phyloP scores from a whole-genome alignment of 129 eudicot species.

The Pulicaria dysenterica region DNA sequence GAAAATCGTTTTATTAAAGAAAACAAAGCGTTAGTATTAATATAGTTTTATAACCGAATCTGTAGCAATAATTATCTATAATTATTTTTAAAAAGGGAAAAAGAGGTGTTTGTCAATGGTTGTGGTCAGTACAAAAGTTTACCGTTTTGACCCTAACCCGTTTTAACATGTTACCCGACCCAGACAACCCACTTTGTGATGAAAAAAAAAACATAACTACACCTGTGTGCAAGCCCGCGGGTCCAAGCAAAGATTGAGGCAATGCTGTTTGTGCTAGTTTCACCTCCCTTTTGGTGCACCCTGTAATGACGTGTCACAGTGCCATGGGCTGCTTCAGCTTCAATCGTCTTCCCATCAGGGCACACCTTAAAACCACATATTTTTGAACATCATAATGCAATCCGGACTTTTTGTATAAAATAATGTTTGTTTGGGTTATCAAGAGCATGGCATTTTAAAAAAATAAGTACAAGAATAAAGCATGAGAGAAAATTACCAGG shows the following conservation, averaged over 20 bases:
- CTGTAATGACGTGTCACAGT: slow-evolving; percentile 94
- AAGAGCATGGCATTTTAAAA: background rate
- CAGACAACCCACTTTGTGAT: background rate
- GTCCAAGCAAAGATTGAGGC: slow-evolving; percentile 99
- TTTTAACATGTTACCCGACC: too few species aligned
- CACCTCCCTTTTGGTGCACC: slow-evolving; percentile 96
- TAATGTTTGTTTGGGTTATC: background rate
- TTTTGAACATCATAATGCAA: background rate
- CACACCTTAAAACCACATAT: slow-evolving; percentile 59
- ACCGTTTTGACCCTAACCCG: too few species aligned
- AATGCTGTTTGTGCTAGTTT: slow-evolving; percentile 96
- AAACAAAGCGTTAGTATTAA: too few species aligned
- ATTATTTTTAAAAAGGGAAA: too few species aligned
- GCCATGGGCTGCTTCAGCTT: slow-evolving; percentile 99
- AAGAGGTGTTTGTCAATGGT: too few species aligned
- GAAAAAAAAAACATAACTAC: background rate
- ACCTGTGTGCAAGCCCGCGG: slow-evolving; percentile 98
- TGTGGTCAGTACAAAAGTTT: too few species aligned
- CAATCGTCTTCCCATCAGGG: slow-evolving; percentile 98
- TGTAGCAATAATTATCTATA: too few species aligned
- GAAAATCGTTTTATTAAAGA: too few species aligned
- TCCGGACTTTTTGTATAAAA: too few species aligned
- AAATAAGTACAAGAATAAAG: background rate
- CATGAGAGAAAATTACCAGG: slow-evolving; percentile 54
- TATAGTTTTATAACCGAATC: too few species aligned